Evolutionary conservation across 352 stramenopile genomes (phyloP).

Genomic region (Pelagophyceae sp.): DNA sequence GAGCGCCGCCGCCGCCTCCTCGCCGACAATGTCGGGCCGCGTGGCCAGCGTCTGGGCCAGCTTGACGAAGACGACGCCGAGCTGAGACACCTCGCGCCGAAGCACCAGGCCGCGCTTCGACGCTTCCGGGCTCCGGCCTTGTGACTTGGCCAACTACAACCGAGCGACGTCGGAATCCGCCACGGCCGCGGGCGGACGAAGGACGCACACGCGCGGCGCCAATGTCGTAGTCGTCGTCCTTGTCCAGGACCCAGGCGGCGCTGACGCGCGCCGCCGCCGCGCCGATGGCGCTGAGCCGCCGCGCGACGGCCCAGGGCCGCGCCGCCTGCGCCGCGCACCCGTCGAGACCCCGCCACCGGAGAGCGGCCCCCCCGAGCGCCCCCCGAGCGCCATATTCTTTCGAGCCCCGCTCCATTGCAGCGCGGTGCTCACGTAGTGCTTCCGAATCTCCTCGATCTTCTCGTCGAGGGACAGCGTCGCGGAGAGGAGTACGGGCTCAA

Average conservation of each 20-base stretch:
- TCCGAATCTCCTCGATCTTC: background rate
- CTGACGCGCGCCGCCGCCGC: background rate
- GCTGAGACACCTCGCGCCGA: conserved; percentile 7
- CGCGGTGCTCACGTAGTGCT: conserved; percentile 14
- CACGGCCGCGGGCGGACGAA: background rate
- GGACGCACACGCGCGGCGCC: background rate
- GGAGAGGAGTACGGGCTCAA: conserved; percentile 1
- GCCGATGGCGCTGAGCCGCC: background rate
- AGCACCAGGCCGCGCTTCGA: background rate
- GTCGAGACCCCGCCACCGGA: too few relatives aligned
- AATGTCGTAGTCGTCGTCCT: background rate
- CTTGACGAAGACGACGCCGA: conserved; percentile 24
- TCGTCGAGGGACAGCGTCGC: background rate
- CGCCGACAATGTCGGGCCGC: conserved; percentile 18
- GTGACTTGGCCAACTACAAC: background rate
- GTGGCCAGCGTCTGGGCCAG: conserved; percentile 21
- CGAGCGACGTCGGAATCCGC: background rate
- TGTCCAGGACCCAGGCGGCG: background rate
- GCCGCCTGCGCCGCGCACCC: background rate
- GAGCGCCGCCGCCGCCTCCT: conserved; percentile 1
- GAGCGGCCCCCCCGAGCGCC: too few relatives aligned
- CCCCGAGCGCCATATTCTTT: too few relatives aligned
- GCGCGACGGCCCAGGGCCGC: background rate
- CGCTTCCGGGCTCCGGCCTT: background rate
- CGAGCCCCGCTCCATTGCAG: too few relatives aligned